A percentile compares a stretch with the other conserved stretches of the same genome.
Conservation (phyloP, 139 green algal genomes). For the Chlorella sp. region DNA sequence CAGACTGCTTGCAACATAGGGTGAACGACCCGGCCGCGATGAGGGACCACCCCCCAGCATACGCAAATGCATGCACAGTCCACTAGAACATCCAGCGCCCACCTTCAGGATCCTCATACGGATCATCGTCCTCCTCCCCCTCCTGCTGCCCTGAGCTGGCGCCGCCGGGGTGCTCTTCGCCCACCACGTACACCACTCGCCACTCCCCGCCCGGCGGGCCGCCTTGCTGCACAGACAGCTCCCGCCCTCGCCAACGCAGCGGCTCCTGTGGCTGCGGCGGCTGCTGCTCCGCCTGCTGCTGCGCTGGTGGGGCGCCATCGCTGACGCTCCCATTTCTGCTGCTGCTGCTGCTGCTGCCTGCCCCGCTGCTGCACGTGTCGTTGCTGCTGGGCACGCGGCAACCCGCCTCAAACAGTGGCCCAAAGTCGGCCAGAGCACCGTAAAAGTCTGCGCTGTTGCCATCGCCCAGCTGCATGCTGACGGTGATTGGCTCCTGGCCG, state of each 20-base stretch:
- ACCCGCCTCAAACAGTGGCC: slow-evolving; percentile 1
- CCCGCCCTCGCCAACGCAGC: neutral
- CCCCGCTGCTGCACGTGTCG: neutral
- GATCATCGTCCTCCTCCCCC: slow-evolving; percentile 11
- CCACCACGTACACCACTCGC: neutral
- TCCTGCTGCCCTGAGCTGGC: neutral
- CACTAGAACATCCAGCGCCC: neutral
- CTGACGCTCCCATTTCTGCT: neutral
- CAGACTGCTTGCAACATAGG: no score
- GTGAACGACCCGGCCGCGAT: no score
- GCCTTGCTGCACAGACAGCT: neutral
- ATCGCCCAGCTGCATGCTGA: neutral
- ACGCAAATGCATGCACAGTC: neutral
- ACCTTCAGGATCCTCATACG: slow-evolving; percentile 7
- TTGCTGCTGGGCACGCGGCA: slow-evolving; percentile 1
- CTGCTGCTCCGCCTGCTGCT: neutral
- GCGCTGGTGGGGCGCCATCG: neutral
- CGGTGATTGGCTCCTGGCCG: neutral
- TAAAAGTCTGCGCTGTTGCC: neutral
- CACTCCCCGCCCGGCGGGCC: neutral
- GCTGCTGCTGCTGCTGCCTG: neutral
- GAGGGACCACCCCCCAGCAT: neutral
- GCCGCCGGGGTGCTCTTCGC: neutral
- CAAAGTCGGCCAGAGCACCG: slow-evolving; percentile 19
- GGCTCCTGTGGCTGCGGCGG: neutral